Percentiles rank a stretch among this genome's conserved stretches.
These are phyloP conservation scores for Boletus fagicola DNA, from an alignment of 768 basidiomycete species.

Conservation along the genomic window DNA sequence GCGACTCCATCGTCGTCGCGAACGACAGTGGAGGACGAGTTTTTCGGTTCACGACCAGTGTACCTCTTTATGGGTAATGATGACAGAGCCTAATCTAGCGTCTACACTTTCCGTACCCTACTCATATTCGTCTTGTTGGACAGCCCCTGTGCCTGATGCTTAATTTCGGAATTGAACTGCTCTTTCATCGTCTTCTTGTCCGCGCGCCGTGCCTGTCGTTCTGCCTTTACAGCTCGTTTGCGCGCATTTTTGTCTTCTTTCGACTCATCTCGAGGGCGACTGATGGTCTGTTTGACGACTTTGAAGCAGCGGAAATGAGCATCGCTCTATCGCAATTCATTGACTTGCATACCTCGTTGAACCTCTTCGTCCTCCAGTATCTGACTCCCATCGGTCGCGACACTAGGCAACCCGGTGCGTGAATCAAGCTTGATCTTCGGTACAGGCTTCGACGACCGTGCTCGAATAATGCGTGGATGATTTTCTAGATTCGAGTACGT, in stretches of 20 bases:
- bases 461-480: constrained; percentile 85
- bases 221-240: constrained; percentile 66
- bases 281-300: constrained; percentile 46
- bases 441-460: constrained; percentile 50
- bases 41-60: constrained; percentile 6
- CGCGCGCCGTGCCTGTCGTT: constrained; percentile 58
- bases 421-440: constrained; percentile 72
- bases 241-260: constrained; percentile 70
- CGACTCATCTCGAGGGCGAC: constrained; percentile 73
- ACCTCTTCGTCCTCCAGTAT: constrained; percentile 25
- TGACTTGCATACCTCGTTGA: constrained; percentile 24
- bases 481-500: constrained; percentile 98
- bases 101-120: constrained; percentile 24
- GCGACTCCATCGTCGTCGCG: constrained; percentile 34
- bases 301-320: constrained; percentile 1
- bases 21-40: neutral
- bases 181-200: constrained; percentile 70
- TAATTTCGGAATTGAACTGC: constrained; percentile 60
- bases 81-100: neutral
- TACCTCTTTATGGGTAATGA: constrained; percentile 14
- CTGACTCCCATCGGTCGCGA: constrained; percentile 33
- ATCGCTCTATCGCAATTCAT: neutral
- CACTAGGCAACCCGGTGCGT: constrained; percentile 71
- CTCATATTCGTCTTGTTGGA: constrained; percentile 41
- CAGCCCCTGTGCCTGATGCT: constrained; percentile 52